Percentiles rank a stretch among this genome's conserved stretches.
phyloP scores from a whole-genome alignment of 768 basidiomycete genomes.

The Lactarius deliciosus region DNA sequence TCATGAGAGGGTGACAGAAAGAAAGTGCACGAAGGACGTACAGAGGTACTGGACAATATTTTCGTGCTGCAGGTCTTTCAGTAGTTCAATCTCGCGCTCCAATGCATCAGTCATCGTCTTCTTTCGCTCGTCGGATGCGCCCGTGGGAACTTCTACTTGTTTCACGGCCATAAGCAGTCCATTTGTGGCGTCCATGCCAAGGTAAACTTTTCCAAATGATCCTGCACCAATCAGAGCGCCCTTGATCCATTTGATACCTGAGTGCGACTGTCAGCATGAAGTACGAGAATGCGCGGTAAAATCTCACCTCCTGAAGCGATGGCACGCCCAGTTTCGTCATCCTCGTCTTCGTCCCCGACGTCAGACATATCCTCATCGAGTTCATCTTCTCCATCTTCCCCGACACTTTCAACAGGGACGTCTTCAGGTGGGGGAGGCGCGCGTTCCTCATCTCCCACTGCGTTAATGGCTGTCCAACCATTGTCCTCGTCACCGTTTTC shows the following conservation, averaged over 20 bases:
- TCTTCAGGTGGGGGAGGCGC: constrained; percentile 34
- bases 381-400: constrained; percentile 46
- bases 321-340: constrained; percentile 49
- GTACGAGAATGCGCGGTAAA: constrained; percentile 31
- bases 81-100: constrained; percentile 90
- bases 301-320: constrained; percentile 53
- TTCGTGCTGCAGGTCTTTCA: constrained; percentile 89
- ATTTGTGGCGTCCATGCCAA: constrained; percentile 90
- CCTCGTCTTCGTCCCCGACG: constrained; percentile 47
- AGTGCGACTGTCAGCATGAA: constrained; percentile 33
- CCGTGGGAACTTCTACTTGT: constrained; percentile 89
- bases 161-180: constrained; percentile 97
- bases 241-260: constrained; percentile 90
- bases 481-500: constrained; percentile 52
- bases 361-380: constrained; percentile 42
- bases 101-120: constrained; percentile 89
- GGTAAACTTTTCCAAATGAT: constrained; percentile 93
- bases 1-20: constrained; percentile 10
- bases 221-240: constrained; percentile 94
- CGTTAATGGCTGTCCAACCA: constrained; percentile 75
- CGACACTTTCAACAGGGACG: constrained; percentile 44
- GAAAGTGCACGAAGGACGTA: constrained; percentile 41
- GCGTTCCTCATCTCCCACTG: constrained; percentile 44
- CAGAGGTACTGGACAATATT: constrained; percentile 99
- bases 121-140: constrained; percentile 88